Base-by-base conservation (phyloP, 164 flowering plant genomes). In the Annona cherimola region DNA sequence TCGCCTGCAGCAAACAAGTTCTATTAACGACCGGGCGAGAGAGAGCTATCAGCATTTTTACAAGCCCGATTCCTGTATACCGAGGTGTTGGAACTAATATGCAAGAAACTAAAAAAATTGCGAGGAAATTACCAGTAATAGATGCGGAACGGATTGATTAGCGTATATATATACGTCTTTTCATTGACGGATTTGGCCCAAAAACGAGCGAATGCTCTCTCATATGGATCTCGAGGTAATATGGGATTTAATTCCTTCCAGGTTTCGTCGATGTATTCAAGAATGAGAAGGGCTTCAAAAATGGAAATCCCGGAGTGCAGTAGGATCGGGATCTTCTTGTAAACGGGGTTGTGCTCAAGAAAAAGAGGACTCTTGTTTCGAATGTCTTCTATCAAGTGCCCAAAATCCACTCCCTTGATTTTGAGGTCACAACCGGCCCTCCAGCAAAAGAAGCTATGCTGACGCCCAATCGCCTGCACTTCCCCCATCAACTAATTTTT, bases 221-320 rank as follows among this genome's bases (percentile, higher is more conserved):
- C 72, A 6, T 69, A 57, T 14, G 72, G 64, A 57, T 69, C 64
- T 16, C 5, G 16, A 2, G 72, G 72, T 46, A 69, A 35, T 3
- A 42, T 42, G 9, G 63, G 43, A 5, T 26, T 2, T 57, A 39
- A 57, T 7, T 42, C 50, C 19, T 85, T 42, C 72, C 72, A 69
- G 4, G n/a, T 46, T 64, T 69, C 72, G 16, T 69, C 72, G 5
- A 69, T 59, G 26, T 69, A 69, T 50, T 69, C 45, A n/a, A 69
- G 26, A 5, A 69, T 69, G 20, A 59, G 40, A 4, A 69, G 64
- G 9, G 72, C 57, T 50, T 50, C 55, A 14, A 9, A 50, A 14
- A 50, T 50, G 14, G 14, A 3, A 7, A 7, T 50, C 14, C 14
- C 55, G 14, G 12, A 9, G 14, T 50, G 55, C 12, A 50, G 8